These are phyloP conservation scores for Reutealis trisperma DNA, from an alignment of 345 rosid species.

Conservation along the genomic window DNA sequence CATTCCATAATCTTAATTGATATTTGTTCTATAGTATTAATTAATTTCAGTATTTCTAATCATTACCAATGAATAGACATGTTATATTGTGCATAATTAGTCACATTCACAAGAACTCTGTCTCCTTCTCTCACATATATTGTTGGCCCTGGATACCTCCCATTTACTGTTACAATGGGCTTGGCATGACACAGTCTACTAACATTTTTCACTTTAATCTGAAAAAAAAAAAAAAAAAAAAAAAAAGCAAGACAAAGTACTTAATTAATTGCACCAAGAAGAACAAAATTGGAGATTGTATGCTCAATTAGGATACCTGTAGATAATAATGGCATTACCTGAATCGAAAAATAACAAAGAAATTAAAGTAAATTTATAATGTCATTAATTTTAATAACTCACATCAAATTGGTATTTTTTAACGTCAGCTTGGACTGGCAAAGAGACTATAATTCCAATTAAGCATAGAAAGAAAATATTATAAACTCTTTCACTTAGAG, in stretches of 20 bases:
- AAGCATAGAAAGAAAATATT: slow-evolving; percentile 7
- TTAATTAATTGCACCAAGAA: too few relatives aligned
- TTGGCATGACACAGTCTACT: slow-evolving; percentile 67
- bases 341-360: too few relatives aligned
- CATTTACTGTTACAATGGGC: slow-evolving; percentile 64
- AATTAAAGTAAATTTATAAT: too few relatives aligned
- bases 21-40: too few relatives aligned
- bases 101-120: slow-evolving; percentile 54
- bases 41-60: not conserved
- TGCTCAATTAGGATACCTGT: too few relatives aligned
- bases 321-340: too few relatives aligned
- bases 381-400: not conserved
- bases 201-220: slow-evolving; percentile 61
- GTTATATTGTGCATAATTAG: slow-evolving; percentile 58
- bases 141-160: slow-evolving; percentile 63
- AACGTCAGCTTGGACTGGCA: slow-evolving; percentile 5
- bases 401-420: slow-evolving; percentile 25
- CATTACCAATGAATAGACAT: slow-evolving; percentile 60
- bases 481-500: not conserved
- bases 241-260: not conserved
- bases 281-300: too few relatives aligned
- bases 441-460: slow-evolving; percentile 1
- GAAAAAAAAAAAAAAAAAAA: slow-evolving; percentile 1
- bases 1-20: not conserved
- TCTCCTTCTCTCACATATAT: slow-evolving; percentile 60